Evolutionary conservation across 345 rosid genomes (phyloP).

Genomic region (Gossypium stocksii): DNA sequence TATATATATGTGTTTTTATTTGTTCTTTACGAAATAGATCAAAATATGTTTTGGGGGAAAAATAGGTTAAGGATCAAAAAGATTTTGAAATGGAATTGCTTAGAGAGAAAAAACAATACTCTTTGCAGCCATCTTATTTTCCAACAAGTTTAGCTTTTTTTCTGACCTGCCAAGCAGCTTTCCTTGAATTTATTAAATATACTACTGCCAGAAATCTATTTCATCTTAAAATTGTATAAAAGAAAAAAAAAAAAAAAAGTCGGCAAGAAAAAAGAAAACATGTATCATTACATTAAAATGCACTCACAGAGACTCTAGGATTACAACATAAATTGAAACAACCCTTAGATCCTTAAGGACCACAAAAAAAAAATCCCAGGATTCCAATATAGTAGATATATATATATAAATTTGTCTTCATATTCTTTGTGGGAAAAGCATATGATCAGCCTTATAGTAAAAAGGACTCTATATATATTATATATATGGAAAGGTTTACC

Average conservation of each 20-base stretch:
- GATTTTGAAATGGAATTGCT: background rate
- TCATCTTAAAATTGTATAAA: background rate
- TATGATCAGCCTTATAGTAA: background rate
- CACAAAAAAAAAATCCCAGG: background rate
- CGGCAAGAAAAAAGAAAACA: background rate
- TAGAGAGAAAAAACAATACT: background rate
- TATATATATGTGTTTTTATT: too few species aligned
- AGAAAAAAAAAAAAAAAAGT: too few species aligned
- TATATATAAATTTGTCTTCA: background rate
- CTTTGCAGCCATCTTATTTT: background rate
- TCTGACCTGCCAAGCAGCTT: conserved; percentile 15
- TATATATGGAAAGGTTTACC: background rate
- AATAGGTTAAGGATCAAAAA: background rate
- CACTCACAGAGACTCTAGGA: background rate
- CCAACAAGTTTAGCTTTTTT: background rate
- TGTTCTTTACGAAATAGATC: background rate
- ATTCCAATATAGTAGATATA: background rate
- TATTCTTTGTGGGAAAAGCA: background rate
- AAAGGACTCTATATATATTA: background rate
- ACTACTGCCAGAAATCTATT: conserved; percentile 7
- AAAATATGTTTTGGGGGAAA: background rate
- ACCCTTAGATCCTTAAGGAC: background rate
- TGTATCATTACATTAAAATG: background rate
- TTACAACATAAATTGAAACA: background rate
- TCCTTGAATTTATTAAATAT: background rate